A percentile compares a stretch with the other conserved stretches of the same genome.
phyloP scores from a whole-genome alignment of 1,139 yeast genomes.

The Geotrichum europaeum region DNA sequence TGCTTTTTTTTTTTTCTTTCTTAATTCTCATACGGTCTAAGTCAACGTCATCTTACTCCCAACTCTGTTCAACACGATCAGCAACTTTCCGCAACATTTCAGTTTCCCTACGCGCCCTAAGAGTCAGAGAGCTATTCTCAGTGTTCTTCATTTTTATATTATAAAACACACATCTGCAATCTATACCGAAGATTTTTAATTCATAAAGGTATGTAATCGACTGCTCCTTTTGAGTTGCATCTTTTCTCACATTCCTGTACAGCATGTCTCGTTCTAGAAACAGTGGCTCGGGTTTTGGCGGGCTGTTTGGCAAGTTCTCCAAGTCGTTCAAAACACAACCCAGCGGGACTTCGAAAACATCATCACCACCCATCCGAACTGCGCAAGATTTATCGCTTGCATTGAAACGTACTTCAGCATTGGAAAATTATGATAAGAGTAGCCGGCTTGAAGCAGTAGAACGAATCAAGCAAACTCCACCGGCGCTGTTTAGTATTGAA shows the following conservation, averaged over 20 bases:
- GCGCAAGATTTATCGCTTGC: neutral
- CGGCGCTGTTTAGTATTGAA: neutral
- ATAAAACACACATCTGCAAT: neutral
- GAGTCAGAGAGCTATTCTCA: neutral
- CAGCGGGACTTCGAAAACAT: neutral
- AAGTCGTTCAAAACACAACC: neutral
- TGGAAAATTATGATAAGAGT: neutral
- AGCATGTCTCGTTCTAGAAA: neutral
- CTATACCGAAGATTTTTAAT: neutral
- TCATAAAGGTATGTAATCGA: neutral
- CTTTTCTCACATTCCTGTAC: neutral
- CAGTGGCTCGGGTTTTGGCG: neutral
- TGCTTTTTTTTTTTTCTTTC: neutral
- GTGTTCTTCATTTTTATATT: neutral
- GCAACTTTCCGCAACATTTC: neutral
- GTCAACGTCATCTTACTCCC: too few relatives aligned
- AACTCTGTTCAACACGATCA: neutral
- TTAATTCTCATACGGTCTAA: neutral
- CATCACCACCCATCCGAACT: neutral
- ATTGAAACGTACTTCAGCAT: neutral
- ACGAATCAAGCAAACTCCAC: neutral
- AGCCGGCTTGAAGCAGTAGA: neutral
- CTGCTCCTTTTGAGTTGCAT: neutral
- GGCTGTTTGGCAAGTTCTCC: neutral
- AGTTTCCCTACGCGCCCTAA: neutral